Conservation (phyloP, 139 green algal species). For the Chlamydomonas sp. region DNA sequence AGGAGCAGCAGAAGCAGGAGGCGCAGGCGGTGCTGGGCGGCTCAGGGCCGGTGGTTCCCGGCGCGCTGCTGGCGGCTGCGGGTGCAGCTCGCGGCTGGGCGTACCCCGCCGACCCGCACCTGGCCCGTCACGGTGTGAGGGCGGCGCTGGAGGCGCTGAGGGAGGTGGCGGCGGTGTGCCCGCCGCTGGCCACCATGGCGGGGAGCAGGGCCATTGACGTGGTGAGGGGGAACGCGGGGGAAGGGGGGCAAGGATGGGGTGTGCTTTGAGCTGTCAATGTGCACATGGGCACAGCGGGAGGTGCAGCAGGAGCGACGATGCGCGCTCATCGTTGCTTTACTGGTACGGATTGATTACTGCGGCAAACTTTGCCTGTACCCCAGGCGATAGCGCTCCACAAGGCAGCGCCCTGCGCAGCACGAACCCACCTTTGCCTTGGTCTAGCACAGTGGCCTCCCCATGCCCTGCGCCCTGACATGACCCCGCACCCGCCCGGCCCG, state of each 20-base stretch:
- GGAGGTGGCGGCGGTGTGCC: conserved; percentile 46
- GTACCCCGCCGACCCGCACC: conserved; percentile 30
- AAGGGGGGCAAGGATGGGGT: not conserved
- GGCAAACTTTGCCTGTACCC: no score
- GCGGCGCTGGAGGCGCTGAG: conserved; percentile 45
- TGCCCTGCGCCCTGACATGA: not conserved
- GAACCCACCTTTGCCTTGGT: no score
- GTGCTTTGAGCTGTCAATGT: not conserved
- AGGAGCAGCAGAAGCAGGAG: not conserved
- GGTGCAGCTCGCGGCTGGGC: conserved; percentile 15
- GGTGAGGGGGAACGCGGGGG: not conserved
- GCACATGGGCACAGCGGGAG: no score
- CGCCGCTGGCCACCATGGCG: conserved; percentile 32
- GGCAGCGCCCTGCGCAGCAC: no score
- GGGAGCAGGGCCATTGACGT: conserved; percentile 20
- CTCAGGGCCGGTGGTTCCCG: not conserved
- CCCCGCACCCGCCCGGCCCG: not conserved
- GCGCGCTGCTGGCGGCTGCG: not conserved
- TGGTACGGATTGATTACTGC: no score
- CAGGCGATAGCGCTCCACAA: no score
- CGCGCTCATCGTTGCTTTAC: no score
- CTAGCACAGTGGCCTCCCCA: not conserved
- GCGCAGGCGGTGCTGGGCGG: not conserved
- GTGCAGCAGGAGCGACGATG: no score
- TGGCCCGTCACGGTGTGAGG: conserved; percentile 43